These are phyloP conservation scores for Candida mattraensis DNA, from an alignment of 805 yeast species.

Conservation along the genomic window DNA sequence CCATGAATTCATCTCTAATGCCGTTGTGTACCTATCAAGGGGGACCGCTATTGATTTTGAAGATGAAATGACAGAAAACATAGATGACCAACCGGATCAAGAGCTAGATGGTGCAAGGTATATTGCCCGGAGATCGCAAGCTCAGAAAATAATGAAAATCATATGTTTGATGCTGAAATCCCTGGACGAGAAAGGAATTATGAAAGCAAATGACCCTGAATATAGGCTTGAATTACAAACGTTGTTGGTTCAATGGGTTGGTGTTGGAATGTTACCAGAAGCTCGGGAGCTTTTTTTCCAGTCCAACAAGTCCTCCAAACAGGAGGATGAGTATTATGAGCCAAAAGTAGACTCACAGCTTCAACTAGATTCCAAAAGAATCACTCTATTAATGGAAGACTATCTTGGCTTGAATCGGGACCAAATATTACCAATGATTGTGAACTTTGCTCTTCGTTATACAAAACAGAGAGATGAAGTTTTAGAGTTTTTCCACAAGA, in stretches of 20 bases:
- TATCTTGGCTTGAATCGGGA: too few relatives aligned
- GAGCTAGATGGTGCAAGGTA: slow-evolving; percentile 24
- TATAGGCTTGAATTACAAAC: slow-evolving; percentile 60
- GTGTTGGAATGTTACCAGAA: slow-evolving; percentile 50
- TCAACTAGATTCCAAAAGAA: too few relatives aligned
- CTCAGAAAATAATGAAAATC: slow-evolving; percentile 45
- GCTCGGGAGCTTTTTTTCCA: slow-evolving; percentile 54
- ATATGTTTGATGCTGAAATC: slow-evolving; percentile 64
- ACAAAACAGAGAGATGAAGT: too few relatives aligned
- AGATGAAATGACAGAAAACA: slow-evolving; percentile 8
- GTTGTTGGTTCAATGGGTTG: slow-evolving; percentile 64
- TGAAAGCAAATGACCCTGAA: slow-evolving; percentile 47
- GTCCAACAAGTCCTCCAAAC: slow-evolving; percentile 1
- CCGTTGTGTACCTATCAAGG: slow-evolving; percentile 43
- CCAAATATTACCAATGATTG: too few relatives aligned
- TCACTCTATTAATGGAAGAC: too few relatives aligned
- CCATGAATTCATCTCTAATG: slow-evolving; percentile 67
- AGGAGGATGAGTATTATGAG: too few relatives aligned
- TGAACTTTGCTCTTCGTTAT: too few relatives aligned
- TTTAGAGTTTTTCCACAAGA: slow-evolving; percentile 25
- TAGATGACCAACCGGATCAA: slow-evolving; percentile 12
- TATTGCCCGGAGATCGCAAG: slow-evolving; percentile 34
- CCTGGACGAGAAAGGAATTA: slow-evolving; percentile 43
- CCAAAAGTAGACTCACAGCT: background rate
- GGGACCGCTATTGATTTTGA: slow-evolving; percentile 30